Evolutionary conservation across 768 basidiomycete species (phyloP).

Genomic region (Xerocomellus amylosporus): DNA sequence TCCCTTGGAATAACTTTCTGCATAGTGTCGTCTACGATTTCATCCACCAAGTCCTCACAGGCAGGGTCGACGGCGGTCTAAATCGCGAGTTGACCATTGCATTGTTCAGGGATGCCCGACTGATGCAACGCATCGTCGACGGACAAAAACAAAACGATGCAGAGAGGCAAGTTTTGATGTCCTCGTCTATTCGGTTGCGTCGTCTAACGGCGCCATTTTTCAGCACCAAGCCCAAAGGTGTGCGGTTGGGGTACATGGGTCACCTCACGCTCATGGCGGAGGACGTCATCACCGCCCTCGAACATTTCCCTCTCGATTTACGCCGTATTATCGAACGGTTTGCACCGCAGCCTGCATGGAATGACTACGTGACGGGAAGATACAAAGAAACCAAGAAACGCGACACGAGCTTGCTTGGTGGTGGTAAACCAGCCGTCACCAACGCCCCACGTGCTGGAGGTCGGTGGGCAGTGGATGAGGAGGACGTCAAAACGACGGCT

Average conservation of each 20-base stretch:
- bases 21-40: constrained; percentile 97
- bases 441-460: constrained; percentile 31
- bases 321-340: constrained; percentile 58
- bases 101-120: constrained; percentile 79
- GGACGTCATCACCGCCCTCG: constrained; percentile 86
- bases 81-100: constrained; percentile 83
- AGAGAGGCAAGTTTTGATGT: constrained; percentile 53
- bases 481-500: constrained; percentile 36
- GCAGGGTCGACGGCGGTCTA: constrained; percentile 73
- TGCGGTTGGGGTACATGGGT: constrained; percentile 93
- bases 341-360: constrained; percentile 81
- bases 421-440: constrained; percentile 69
- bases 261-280: constrained; percentile 94
- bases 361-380: constrained; percentile 81
- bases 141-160: constrained; percentile 78
- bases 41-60: constrained; percentile 92
- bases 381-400: constrained; percentile 84
- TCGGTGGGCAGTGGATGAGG: constrained; percentile 74
- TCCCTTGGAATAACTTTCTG: constrained; percentile 96
- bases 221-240: constrained; percentile 70
- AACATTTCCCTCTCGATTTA: constrained; percentile 82
- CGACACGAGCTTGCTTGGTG: constrained; percentile 78
- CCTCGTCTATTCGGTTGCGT: neutral
- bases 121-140: constrained; percentile 85
- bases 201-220: constrained; percentile 8